Evolutionary conservation across 495 filamentous ascomycete genomes (phyloP).

Genomic region (Cercophora samala): DNA sequence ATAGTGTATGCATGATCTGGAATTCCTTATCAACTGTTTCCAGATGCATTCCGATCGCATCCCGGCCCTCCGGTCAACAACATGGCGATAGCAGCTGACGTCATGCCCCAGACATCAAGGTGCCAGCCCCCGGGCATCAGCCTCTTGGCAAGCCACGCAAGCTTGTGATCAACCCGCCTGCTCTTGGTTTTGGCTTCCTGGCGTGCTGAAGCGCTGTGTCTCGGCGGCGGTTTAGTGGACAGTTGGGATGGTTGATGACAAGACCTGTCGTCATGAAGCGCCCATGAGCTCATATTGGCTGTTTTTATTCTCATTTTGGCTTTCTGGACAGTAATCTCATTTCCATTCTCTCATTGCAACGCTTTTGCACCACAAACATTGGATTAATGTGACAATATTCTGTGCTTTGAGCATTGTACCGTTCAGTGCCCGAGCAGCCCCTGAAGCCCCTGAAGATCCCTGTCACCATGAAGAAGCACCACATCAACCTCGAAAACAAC

Average conservation of each 20-base stretch:
- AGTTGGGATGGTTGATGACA: not conserved
- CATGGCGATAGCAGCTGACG: not conserved
- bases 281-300: not conserved
- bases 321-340: not conserved
- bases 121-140: not conserved
- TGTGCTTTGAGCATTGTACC: not conserved
- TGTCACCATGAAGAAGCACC: slow-evolving; percentile 17
- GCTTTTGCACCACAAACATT: too few species aligned
- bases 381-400: not conserved
- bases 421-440: not conserved
- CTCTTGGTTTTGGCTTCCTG: not conserved
- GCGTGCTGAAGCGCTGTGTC: not conserved
- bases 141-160: not conserved
- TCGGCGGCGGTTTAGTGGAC: not conserved
- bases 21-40: not conserved
- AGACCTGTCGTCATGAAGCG: not conserved
- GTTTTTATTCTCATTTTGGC: not conserved
- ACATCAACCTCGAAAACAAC: not conserved
- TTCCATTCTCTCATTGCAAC: too few species aligned
- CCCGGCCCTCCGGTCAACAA: not conserved
- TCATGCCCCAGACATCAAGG: not conserved
- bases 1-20: too few species aligned
- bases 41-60: not conserved
- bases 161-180: not conserved
- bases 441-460: not conserved